These are phyloP conservation scores for Aspergillus sp. DNA, from an alignment of 2,329 filamentous ascomycete species.

Conservation along the genomic window DNA sequence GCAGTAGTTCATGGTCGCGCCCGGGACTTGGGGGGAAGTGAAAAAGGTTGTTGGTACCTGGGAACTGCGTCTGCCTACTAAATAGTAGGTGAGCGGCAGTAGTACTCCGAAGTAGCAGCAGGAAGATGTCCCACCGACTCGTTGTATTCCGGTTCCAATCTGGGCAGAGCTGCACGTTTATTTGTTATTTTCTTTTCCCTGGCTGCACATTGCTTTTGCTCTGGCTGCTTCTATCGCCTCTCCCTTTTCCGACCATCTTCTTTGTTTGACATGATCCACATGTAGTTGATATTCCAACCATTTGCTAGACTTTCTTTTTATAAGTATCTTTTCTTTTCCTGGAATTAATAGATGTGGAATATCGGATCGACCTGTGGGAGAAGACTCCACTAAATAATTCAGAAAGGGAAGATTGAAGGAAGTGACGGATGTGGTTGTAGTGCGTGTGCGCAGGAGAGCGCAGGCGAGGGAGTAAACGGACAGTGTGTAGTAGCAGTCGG, in stretches of 20 bases:
- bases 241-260: slow-evolving; percentile 1
- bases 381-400: not conserved
- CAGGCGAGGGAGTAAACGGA: not conserved
- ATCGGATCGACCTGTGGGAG: not conserved
- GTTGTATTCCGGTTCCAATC: not conserved
- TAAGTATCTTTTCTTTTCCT: not conserved
- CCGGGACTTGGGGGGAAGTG: slow-evolving; percentile 8
- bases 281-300: slow-evolving; percentile 1
- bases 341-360: not conserved
- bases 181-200: slow-evolving; percentile 11
- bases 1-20: slow-evolving; percentile 19
- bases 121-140: not conserved
- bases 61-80: not conserved
- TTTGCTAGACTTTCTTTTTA: slow-evolving; percentile 1
- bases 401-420: not conserved
- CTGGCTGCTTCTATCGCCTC: slow-evolving; percentile 1
- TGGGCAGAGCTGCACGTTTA: slow-evolving; percentile 18
- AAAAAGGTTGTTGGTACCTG: not conserved
- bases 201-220: not conserved
- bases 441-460: slow-evolving; percentile 17
- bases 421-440: not conserved
- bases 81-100: not conserved
- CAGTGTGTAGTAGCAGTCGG: not conserved
- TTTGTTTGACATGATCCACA: slow-evolving; percentile 1
- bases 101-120: not conserved